Base-by-base conservation (phyloP, 129 eudicot species). In the Oenanthe sinensis region DNA sequence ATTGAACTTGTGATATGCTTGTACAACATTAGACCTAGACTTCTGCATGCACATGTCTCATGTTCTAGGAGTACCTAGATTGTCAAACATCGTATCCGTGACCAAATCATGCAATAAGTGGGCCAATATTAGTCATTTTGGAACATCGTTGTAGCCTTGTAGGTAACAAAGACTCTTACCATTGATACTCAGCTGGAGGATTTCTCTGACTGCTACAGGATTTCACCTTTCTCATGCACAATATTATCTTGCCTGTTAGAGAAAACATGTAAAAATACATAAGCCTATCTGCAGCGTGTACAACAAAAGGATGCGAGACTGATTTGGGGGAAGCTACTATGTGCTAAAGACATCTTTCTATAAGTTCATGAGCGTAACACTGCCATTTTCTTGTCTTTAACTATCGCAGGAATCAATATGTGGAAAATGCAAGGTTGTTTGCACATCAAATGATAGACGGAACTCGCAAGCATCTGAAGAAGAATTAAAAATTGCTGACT, bases 391-490 rank as follows among this genome's bases (percentile, higher is more conserved):
- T 9, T 5, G 39, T 75, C 22, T 52, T 78, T 48, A 65, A 52
- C 74, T 70, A 40, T 60, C 60, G 71, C 45, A 91, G 97, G 97
- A 91, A 86, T 80, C 92, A 42, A 86, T 91, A 68, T 49, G 69
- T 16, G 97, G 94, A 15, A 91, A 91, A 81, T 91, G 95, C 91
- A 82, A 82, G 47, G 84, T 91, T 81, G 81, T 87, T 8, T 91
- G 97, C 83, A 84, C 83, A 43, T 89, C 94, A 39, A 75, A 86
- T 75, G 92, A 91, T 80, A 45, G 62, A 60, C 80, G 92, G 82
- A 89, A 91, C 77, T 76, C 83, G 28, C 81, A 78, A 85, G 81
- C 86, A 44, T 85, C 93, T 4, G 50, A n/a, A 19, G 82, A 84
- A 83, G 91, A 89, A 55, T 24, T 87, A 72, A 45, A 76, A 48